phyloP scores from a whole-genome alignment of 148 eudicot genomes.

The Rhododendron molle region DNA sequence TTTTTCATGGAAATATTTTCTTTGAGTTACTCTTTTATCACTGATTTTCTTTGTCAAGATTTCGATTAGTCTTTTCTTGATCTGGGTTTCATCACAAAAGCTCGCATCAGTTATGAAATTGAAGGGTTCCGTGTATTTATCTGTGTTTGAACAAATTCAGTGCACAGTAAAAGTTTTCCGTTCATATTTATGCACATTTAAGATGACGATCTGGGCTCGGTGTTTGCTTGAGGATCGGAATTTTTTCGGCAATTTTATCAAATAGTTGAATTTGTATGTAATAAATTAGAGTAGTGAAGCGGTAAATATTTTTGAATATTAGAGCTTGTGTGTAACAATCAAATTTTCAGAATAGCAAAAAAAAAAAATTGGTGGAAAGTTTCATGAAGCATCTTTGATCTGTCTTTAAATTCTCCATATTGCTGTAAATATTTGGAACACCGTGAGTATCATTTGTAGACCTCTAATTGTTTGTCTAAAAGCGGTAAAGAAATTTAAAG shows the following conservation, averaged over 20 bases:
- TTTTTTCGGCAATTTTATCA: neutral
- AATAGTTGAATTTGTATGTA: neutral
- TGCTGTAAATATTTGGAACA: neutral
- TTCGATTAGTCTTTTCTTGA: neutral
- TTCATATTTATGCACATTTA: neutral
- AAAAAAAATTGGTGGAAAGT: neutral
- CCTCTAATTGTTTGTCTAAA: neutral
- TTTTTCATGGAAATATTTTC: neutral
- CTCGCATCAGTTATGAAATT: neutral
- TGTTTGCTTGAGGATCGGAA: neutral
- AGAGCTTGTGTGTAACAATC: neutral
- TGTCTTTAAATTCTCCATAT: neutral
- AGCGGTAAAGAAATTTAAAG: neutral
- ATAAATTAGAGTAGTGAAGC: neutral
- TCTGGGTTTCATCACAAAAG: neutral
- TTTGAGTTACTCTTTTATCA: neutral
- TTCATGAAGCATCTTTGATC: neutral
- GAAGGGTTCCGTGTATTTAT: neutral
- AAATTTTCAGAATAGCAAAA: neutral
- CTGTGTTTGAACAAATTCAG: neutral
- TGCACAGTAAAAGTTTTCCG: neutral
- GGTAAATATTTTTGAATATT: neutral
- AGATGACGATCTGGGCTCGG: neutral
- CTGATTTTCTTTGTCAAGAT: neutral
- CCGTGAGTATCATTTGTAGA: neutral